Evolutionary conservation across 805 yeast genomes (phyloP), one percentile per base, ranked within the genome.

Genomic region (Candida broadrunensis): DNA sequence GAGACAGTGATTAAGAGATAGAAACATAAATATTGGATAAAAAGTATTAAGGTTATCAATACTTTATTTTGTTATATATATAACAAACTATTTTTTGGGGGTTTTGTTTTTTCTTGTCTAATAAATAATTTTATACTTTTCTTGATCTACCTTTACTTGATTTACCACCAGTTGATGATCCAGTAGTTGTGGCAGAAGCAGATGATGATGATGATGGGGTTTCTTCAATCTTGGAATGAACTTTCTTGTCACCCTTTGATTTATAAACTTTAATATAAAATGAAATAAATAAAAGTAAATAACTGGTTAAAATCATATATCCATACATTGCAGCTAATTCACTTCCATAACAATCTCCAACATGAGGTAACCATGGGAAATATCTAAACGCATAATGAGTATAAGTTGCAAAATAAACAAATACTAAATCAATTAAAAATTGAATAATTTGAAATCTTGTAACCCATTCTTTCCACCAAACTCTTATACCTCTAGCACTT

Each of bases 401-500:
- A 70, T 88, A 91, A 41, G 96, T 85, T 38, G 97, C 96, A 65
- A 87, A 89, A 75, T 89, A 93, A 49, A 93, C 95, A 62, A 91
- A 90, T 33, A 75, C 80, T 59, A 91, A 78, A 66, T 91, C 99
- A 58, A 91, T 75, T 51, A 91, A 70, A 61, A 91, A 91, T 72
- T 91, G 99, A 56, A 87, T 72, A 69, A 91, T 91, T 74, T 91
- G 99, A 75, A 88, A 83, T 50, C 96, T 78, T 42, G 99, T 91
- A 51, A 91, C 97, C 97, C 97, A 91, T 73, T 90, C 95, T 72
- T 93, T 91, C 99, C 99, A 91, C 97, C 97, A 90, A 40, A 91
- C 97, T 57, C 88, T 83, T 60, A 90, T 87, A 43, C 96, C 96
- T 61, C 95, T 78, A 16, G 97, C 87, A 38, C 93, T 77, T 55